A percentile compares a stretch with the other conserved stretches of the same genome.
Evolutionary conservation across 2,329 filamentous ascomycete genomes (phyloP).

Genomic region (Microcyclosporella mali): DNA sequence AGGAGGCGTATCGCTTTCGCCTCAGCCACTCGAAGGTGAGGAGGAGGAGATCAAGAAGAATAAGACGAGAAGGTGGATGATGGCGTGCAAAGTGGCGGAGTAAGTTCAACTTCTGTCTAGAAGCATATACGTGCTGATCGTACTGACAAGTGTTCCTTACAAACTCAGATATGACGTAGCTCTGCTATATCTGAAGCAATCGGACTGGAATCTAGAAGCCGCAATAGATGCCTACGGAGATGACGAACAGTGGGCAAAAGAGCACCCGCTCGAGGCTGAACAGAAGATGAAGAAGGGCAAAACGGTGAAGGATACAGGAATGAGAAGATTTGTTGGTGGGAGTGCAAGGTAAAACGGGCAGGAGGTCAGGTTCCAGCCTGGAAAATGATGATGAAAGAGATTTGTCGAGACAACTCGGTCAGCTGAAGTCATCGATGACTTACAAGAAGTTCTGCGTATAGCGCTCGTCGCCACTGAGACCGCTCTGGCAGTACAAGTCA

Average conservation of each 20-base stretch:
- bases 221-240: slow-evolving; percentile 61
- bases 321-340: slow-evolving; percentile 32
- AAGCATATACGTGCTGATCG: slow-evolving; percentile 10
- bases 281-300: slow-evolving; percentile 43
- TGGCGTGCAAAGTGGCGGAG: slow-evolving; percentile 68
- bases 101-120: slow-evolving; percentile 41
- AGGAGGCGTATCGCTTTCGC: slow-evolving; percentile 61
- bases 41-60: slow-evolving; percentile 66
- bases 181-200: slow-evolving; percentile 66
- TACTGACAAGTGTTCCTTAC: slow-evolving; percentile 36
- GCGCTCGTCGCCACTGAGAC: too few species aligned
- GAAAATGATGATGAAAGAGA: too few species aligned
- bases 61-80: slow-evolving; percentile 71
- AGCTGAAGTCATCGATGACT: too few species aligned
- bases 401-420: too few species aligned
- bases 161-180: slow-evolving; percentile 59
- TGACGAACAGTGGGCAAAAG: slow-evolving; percentile 70
- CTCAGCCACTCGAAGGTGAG: slow-evolving; percentile 65
- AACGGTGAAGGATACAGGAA: slow-evolving; percentile 27
- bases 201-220: slow-evolving; percentile 57
- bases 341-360: slow-evolving; percentile 5
- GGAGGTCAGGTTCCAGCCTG: too few species aligned
- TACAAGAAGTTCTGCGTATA: too few species aligned
- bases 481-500: too few species aligned
- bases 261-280: slow-evolving; percentile 53